Base-by-base conservation (phyloP, 169 alveolate species). In the Plasmodium falciparum region DNA sequence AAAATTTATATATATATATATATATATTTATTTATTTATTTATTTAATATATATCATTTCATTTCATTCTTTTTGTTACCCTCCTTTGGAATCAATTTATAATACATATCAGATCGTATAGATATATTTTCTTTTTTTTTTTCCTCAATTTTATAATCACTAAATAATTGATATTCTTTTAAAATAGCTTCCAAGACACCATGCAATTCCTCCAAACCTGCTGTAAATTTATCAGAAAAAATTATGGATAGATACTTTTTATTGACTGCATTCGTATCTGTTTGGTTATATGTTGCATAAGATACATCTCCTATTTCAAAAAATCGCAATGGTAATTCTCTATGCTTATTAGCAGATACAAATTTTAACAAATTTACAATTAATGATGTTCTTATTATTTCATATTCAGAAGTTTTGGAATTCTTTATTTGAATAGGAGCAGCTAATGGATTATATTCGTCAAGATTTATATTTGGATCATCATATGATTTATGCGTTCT, bases 251-350 rank as follows among this genome's bases (percentile, higher is more conserved):
- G 90, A 69, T 94, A 88, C 76, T 97, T 95, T 62, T 93, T 88
- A 88, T 97, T 97, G 15, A 93, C 66, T 6, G 98, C 96, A 71
- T 96, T 96, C 5, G 94, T 93, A 73, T 95, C 97, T 54, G 92
- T 91, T 45, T 86, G 89, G 26, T 94, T 89, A 73, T 62, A 56
- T 24, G 95, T 96, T 47, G 94, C 78, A 63, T 94, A 43, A 39
- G 96, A 97, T 65, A 95, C 97, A 92, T 96, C 98, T 17, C 97
- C 95, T 50, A 97, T 94, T 92, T 98, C 99, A 92, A 97, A 98
- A 29, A 98, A 88, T 72, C 95, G 96, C 69, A 96, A 94, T 63
- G 99, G 99, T 17, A 97, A 94, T 73, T 94, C 96, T 62, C 96
- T 88, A 45, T 95, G 96, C 89, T 94, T 97, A 91, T 96, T 96